A percentile compares a stretch with the other conserved stretches of the same genome.
Conservation (phyloP, 176 grass and related monocot genomes). For the Ananas comosus region DNA sequence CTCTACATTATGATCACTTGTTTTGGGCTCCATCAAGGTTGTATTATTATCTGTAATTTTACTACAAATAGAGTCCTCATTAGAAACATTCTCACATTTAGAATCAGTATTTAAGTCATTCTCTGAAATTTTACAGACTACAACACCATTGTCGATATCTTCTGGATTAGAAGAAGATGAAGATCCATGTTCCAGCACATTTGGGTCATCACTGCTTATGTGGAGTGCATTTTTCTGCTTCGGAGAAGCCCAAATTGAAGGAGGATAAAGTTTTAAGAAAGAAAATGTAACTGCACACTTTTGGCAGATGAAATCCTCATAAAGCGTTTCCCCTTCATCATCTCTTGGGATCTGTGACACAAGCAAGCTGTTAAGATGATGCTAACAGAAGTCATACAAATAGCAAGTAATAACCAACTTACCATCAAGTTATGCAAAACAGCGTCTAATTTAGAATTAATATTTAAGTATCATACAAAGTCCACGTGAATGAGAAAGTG, state of each 20-base stretch:
- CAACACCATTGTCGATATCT: constrained; percentile 24
- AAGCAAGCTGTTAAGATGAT: constrained; percentile 6
- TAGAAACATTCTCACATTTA: neutral
- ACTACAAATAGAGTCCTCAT: constrained; percentile 8
- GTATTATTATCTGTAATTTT: constrained; percentile 12
- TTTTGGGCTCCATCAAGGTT: constrained; percentile 25
- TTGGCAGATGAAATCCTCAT: constrained; percentile 86
- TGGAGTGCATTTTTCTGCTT: constrained; percentile 34
- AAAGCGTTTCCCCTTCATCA: constrained; percentile 79
- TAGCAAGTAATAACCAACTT: neutral
- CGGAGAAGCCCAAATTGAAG: constrained; percentile 41
- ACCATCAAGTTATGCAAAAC: neutral
- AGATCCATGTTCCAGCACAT: constrained; percentile 30
- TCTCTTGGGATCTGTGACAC: constrained; percentile 66
- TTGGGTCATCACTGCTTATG: constrained; percentile 23
- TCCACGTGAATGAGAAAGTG: neutral
- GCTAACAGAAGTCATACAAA: neutral
- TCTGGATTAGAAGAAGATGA: constrained; percentile 14
- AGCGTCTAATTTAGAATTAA: neutral
- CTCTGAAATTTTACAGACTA: neutral
- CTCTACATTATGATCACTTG: constrained; percentile 26
- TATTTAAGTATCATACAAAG: neutral
- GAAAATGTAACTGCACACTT: constrained; percentile 59
- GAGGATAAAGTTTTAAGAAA: constrained; percentile 77
- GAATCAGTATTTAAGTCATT: neutral